Conservation (phyloP, 306 rosid species). For the Lathyrus tuberosus region DNA sequence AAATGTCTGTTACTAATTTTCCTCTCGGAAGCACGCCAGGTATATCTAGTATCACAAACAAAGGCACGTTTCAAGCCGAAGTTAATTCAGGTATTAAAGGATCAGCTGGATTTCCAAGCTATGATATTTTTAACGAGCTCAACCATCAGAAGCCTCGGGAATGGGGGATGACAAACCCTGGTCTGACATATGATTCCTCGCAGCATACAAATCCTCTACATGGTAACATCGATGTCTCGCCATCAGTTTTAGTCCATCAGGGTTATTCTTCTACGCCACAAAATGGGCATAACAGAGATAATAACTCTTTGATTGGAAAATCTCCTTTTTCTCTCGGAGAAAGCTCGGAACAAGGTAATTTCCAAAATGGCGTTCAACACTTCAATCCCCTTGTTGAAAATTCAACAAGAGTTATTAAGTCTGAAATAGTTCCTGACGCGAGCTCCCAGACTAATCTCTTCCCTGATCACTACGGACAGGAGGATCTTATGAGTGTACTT, state of each 20-base stretch:
- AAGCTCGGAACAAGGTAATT: slow-evolving; percentile 49
- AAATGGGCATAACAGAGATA: slow-evolving; percentile 50
- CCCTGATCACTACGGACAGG: slow-evolving; percentile 81
- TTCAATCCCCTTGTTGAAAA: slow-evolving; percentile 54
- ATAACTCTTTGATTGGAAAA: slow-evolving; percentile 49
- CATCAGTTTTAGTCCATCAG: slow-evolving; percentile 71
- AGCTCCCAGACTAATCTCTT: slow-evolving; percentile 56
- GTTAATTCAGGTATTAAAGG: slow-evolving; percentile 64
- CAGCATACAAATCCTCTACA: slow-evolving; percentile 65
- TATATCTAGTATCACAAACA: slow-evolving; percentile 58
- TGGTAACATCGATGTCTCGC: slow-evolving; percentile 61
- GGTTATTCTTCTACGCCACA: slow-evolving; percentile 69
- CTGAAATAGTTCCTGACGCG: slow-evolving; percentile 67
- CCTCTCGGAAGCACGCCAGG: slow-evolving; percentile 76
- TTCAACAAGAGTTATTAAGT: slow-evolving; percentile 66
- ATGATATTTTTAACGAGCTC: slow-evolving; percentile 78
- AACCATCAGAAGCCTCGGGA: slow-evolving; percentile 75
- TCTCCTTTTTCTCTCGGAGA: slow-evolving; percentile 58
- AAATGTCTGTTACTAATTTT: slow-evolving; percentile 62
- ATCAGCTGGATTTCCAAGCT: slow-evolving; percentile 64
- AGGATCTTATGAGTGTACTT: slow-evolving; percentile 93
- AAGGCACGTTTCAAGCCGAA: slow-evolving; percentile 67
- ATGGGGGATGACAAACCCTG: slow-evolving; percentile 72
- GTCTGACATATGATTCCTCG: slow-evolving; percentile 60
- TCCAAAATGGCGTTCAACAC: slow-evolving; percentile 59